Percentiles rank a stretch among this genome's conserved stretches.
Evolutionary conservation across 2,329 filamentous ascomycete genomes (phyloP).

Genomic region (Ciborinia camelliae): DNA sequence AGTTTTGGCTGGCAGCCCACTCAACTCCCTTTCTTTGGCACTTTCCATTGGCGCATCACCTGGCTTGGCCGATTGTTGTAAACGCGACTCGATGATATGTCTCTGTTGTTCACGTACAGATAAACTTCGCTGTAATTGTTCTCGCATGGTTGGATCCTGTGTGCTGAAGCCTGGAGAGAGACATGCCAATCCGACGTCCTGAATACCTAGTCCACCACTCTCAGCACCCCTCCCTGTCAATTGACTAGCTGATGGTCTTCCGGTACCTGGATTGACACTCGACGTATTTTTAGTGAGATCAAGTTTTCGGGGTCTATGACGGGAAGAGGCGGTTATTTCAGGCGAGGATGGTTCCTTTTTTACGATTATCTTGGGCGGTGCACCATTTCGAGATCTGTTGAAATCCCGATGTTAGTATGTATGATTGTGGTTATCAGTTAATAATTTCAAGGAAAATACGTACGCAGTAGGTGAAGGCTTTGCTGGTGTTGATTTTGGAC

Average conservation of each 20-base stretch:
- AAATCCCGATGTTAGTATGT: conserved; percentile 30
- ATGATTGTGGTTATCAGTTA: not conserved
- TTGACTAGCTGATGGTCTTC: conserved; percentile 63
- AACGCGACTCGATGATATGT: conserved; percentile 86
- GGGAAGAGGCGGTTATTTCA: conserved; percentile 62
- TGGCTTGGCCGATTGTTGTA: conserved; percentile 83
- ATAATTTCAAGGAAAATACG: conserved; percentile 37
- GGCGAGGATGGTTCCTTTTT: conserved; percentile 96
- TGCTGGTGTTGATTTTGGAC: conserved; percentile 47
- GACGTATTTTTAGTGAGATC: conserved; percentile 69
- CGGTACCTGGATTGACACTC: conserved; percentile 50
- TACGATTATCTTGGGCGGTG: conserved; percentile 76
- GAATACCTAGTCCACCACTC: conserved; percentile 68
- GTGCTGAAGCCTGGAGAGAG: conserved; percentile 94
- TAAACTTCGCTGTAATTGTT: conserved; percentile 90
- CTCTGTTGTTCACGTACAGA: conserved; percentile 91
- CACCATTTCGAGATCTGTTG: conserved; percentile 51
- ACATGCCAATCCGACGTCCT: conserved; percentile 90
- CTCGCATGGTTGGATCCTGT: conserved; percentile 93
- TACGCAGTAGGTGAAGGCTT: conserved; percentile 62
- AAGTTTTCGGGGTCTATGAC: conserved; percentile 72
- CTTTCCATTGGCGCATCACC: conserved; percentile 61
- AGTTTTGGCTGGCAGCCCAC: conserved; percentile 56
- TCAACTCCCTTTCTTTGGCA: conserved; percentile 51
- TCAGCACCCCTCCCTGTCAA: conserved; percentile 68